phyloP scores from a whole-genome alignment of 352 stramenopile species.

The Phytophthora pistaciae region DNA sequence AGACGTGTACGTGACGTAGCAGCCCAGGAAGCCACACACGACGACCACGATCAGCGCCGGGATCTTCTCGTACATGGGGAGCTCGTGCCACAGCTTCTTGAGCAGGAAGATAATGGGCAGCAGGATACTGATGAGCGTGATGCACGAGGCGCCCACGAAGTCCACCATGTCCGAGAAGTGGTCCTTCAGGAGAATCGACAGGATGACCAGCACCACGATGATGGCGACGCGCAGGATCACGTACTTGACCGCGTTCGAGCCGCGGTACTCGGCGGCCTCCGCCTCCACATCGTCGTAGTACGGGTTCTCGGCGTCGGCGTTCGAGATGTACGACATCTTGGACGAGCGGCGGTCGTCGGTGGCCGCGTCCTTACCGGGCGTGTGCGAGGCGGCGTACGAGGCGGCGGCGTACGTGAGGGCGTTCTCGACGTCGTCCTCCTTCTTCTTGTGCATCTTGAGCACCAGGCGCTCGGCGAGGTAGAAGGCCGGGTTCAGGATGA shows the following conservation, averaged over 20 bases:
- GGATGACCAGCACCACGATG: conserved; percentile 44
- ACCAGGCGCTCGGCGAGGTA: conserved; percentile 44
- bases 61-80: conserved; percentile 25
- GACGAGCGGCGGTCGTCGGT: conserved; percentile 34
- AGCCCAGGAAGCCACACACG: conserved; percentile 19
- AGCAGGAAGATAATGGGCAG: conserved; percentile 25
- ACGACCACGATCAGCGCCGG: conserved; percentile 12
- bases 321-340: conserved; percentile 51
- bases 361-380: conserved; percentile 26
- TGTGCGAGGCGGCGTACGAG: conserved; percentile 24
- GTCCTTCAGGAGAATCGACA: conserved; percentile 48
- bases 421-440: conserved; percentile 39
- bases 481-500: conserved; percentile 49
- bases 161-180: conserved; percentile 41
- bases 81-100: conserved; percentile 28
- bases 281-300: conserved; percentile 29
- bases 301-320: conserved; percentile 15
- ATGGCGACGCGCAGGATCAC: conserved; percentile 47
- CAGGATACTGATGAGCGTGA: conserved; percentile 45
- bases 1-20: conserved; percentile 3
- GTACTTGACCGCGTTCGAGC: conserved; percentile 45
- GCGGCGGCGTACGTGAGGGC: conserved; percentile 28
- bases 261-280: conserved; percentile 47
- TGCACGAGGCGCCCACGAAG: conserved; percentile 47
- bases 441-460: conserved; percentile 48